Evolutionary conservation across 805 yeast species (phyloP), one percentile per base, ranked within the genome.

Genomic region (Candida ipomoeae): DNA sequence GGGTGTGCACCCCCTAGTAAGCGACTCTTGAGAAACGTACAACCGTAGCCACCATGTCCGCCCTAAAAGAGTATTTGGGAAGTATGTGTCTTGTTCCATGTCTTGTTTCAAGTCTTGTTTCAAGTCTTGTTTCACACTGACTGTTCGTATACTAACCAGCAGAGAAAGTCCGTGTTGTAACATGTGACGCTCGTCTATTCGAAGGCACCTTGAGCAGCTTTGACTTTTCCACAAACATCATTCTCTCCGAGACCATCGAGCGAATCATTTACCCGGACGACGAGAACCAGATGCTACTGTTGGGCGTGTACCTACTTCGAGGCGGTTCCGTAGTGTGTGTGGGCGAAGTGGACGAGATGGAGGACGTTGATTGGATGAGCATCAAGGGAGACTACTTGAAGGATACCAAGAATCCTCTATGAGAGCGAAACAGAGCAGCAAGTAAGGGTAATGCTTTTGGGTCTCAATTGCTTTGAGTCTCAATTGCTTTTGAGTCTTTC

Each of bases 151-250:
- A 66, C 68, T 44, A 40, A 49, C 53, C 21, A 32, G 7, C 53
- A 69, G 81, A 77, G 56, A 69, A 69, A 55, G 83, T 83, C 13
- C 76, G 81, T 48, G 74, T 82, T 31, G 67, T 83, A 41, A 80
- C 85, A 2, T 71, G 82, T 6, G 85, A 81, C 55, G 87, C 85
- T 10, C 68, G 80, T 44, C 70, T 76, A 47, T 71, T 78, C 40
- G 76, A 72, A 57, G 78, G 78, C 3, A 63, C 59, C 18, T 66
- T 73, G 20, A 68, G 67, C 55, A 89, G 91, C 6, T 85, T 72
- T 58, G 92, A 86, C 62, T 80, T 82, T 54, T 72, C 80, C 41
- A 79, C 87, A 21, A 86, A 86, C 60, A 59, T 86, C 34, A 70
- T 85, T 37, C 65, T 85, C 38, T 67, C 80, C 2, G 65, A 73